Evolutionary conservation across 345 rosid genomes (phyloP), one percentile per base, ranked within the genome.

Genomic region (Combretum micranthum): DNA sequence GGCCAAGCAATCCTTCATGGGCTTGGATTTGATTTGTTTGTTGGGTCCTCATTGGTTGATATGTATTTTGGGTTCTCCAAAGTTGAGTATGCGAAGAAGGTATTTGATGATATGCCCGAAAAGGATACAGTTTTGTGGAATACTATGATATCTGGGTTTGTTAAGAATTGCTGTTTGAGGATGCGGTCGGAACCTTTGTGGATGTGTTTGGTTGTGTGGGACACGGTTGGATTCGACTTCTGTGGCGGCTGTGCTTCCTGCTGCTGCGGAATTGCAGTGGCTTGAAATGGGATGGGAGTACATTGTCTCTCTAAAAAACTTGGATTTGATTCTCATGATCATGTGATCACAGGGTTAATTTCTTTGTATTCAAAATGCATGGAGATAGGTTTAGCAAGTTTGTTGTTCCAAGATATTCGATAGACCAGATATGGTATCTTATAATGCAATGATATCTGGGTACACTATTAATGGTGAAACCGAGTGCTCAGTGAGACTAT

Each of bases 371-470:
- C 88, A 0, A 85, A 83, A 57, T 77, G 93, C 42, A 78, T 85
- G 32, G 79, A 78, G 61, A 63, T 74, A 60, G 61, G 67, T 50
- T 60, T 56, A 14, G 77, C 77, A 21, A 51, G 51, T 63, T 25
- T 67, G 55, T 69, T 88, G 76, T 88, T 85, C 66, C 53, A 64
- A 44, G 75, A 72, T n/a, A n/a, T 85, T 64, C n/a, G 62, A 55
- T 64, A 20, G 49, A 67, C 86, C 73, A 1, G 96, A 88, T 77
- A 64, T 85, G 61, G 77, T 85, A 55, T 81, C 88, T 70, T 81
- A 69, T 68, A 88, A 88, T 48, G 93, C 96, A 17, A 83, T 88
- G 93, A 80, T 88, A 54, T 77, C 84, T 55, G 93, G 96, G 20
- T 81, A 71, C 66, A 72, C 84, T 43, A 69, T 67, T 53, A 88